Evolutionary conservation across 2,329 filamentous ascomycete genomes (phyloP).

Genomic region (Penicillium sp.): DNA sequence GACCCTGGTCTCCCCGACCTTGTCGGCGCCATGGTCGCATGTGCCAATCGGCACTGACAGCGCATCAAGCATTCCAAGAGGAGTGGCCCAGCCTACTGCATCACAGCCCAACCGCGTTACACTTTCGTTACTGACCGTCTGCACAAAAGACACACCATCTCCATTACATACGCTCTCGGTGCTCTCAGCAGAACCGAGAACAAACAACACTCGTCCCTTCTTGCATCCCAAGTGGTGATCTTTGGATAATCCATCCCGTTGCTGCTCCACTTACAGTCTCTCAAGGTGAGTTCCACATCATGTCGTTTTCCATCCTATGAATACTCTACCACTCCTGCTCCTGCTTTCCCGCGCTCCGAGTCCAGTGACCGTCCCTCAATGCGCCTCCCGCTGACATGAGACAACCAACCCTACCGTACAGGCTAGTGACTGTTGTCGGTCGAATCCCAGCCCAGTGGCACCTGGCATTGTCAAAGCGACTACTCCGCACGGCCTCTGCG

Average conservation of each 20-base stretch:
- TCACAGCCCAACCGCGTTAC: constrained; percentile 43
- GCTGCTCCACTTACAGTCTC: constrained; percentile 10
- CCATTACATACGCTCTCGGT: constrained; percentile 20
- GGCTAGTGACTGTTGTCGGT: constrained; percentile 30
- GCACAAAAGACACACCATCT: constrained; percentile 31
- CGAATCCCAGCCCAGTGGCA: constrained; percentile 37
- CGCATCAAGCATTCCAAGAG: constrained; percentile 37
- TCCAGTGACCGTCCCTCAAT: constrained; percentile 40
- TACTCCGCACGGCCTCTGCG: constrained; percentile 22
- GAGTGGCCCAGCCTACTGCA: constrained; percentile 35
- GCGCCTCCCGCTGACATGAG: constrained; percentile 40
- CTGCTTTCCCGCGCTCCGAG: constrained; percentile 21
- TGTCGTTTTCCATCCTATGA: constrained; percentile 7
- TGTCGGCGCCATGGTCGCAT: constrained; percentile 22
- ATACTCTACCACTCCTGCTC: constrained; percentile 1
- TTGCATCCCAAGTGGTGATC: too few relatives aligned
- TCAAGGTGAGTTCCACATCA: constrained; percentile 26
- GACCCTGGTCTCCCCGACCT: constrained; percentile 18
- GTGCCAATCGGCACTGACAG: constrained; percentile 33
- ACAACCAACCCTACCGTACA: constrained; percentile 31
- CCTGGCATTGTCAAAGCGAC: constrained; percentile 18
- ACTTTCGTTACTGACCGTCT: constrained; percentile 28
- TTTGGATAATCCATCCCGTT: not conserved
- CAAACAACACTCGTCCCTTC: too few relatives aligned
- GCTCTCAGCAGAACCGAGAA: too few relatives aligned